Base-by-base conservation (phyloP, 2,329 filamentous ascomycete species). In the Colletotrichum sp. region DNA sequence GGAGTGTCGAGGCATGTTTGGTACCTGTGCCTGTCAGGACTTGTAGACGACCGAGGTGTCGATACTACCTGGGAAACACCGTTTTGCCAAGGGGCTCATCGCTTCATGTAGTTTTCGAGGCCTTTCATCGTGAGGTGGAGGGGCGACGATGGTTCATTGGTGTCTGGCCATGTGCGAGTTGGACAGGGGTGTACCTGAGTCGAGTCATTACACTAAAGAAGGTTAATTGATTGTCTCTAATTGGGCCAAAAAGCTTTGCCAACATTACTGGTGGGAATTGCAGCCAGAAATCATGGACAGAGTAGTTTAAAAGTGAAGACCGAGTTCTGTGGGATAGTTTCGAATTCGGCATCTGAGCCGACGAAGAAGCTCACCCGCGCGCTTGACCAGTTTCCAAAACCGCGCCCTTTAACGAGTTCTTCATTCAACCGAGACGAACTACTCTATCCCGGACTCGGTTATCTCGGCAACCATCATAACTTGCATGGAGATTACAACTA, bases 381-480 rank as follows among this genome's bases (percentile, higher is more conserved):
- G 43, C 3, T 21, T 51, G 11, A n/a, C 2, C n/a, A 11, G 43
- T 5, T 47, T 47, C 6, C 11, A 51, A 21, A 24, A 12, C n/a
- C 2, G 6, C 43, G n/a, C n/a, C 1, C 1, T 13, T 21, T n/a
- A 2, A 13, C 2, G n/a, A 21, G n/a, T n/a, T n/a, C n/a, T n/a
- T n/a, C n/a, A n/a, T 27, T 27, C 24, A 27, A 4, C 24, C 24
- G 5, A 27, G 24, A 27, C 24, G 24, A 27, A 27, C 24, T 27
- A 27, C 24, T 27, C 24, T 27, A 51, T 21, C 0, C 43, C 21
- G 43, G 4, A 12, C 0, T 51, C 43, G n/a, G 43, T 51, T 51
- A 21, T 51, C 43, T 51, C 43, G 43, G 43, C 43, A 51, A 51
- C 21, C 6, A 0, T 13, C 43, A 21, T 21, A 47, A 47, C 6